Conservation (phyloP, 495 filamentous ascomycete species). For the Friedmanniomyces endolithicus region DNA sequence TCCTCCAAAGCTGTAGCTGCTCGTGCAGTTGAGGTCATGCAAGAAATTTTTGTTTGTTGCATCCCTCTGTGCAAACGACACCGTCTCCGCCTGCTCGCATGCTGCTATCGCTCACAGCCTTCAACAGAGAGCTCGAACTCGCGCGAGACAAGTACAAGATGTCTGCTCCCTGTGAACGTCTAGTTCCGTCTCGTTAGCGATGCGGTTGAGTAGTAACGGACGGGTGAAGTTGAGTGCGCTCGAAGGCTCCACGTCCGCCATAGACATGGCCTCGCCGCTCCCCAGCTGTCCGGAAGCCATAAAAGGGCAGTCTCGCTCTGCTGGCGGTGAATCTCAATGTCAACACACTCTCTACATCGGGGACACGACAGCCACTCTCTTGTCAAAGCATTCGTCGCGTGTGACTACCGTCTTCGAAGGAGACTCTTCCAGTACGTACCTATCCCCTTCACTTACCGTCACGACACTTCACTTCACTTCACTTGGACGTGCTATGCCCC, state of each 20-base stretch:
- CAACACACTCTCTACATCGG: conserved; percentile 6
- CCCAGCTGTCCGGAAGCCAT: not conserved
- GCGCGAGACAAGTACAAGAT: not conserved
- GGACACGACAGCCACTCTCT: conserved; percentile 15
- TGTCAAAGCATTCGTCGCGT: conserved; percentile 6
- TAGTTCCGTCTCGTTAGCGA: not conserved
- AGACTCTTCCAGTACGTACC: not conserved
- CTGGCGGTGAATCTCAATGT: not conserved
- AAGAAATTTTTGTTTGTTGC: not conserved
- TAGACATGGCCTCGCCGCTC: not conserved
- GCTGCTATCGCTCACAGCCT: not conserved
- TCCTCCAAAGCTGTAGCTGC: not conserved
- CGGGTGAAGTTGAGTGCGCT: not conserved
- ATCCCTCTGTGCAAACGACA: not conserved
- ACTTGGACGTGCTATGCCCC: no score
- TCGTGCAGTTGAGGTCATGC: not conserved
- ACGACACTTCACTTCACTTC: conserved; percentile 8
- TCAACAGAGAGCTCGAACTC: not conserved
- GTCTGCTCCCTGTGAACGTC: not conserved
- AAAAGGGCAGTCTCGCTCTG: not conserved
- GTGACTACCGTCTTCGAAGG: not conserved
- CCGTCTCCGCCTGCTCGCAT: not conserved
- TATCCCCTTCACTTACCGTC: not conserved
- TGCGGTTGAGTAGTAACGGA: not conserved
- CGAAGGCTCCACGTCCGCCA: not conserved